Percentiles rank a stretch among this genome's conserved stretches.
These are phyloP conservation scores for Wickerhamiella galacta DNA, from an alignment of 805 yeast species.

Conservation along the genomic window DNA sequence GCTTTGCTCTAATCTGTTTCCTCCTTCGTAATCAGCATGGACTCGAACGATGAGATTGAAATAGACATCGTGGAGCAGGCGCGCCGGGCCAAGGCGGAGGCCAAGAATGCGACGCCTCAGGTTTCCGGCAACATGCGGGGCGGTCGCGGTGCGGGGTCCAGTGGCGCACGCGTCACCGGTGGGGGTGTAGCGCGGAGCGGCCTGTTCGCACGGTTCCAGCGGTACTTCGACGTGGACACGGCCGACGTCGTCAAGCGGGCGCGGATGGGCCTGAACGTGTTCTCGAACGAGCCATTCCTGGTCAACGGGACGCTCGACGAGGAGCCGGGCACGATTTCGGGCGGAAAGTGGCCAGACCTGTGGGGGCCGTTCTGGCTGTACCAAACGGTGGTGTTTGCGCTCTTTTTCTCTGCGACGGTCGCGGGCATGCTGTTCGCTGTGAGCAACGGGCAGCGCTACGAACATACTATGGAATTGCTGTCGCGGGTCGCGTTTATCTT, in stretches of 20 bases:
- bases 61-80: too few relatives aligned
- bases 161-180: too few relatives aligned
- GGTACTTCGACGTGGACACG: conserved; percentile 55
- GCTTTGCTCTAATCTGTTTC: too few relatives aligned
- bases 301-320: conserved; percentile 14
- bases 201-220: conserved; percentile 8
- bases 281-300: conserved; percentile 14
- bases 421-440: conserved; percentile 43
- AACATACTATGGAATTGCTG: conserved; percentile 43
- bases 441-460: conserved; percentile 31
- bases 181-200: background rate
- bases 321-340: conserved; percentile 18
- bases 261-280: conserved; percentile 42
- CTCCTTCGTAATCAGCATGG: too few relatives aligned
- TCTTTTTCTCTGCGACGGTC: conserved; percentile 62
- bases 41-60: too few relatives aligned
- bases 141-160: too few relatives aligned
- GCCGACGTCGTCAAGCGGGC: conserved; percentile 41
- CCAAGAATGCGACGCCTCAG: too few relatives aligned
- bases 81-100: too few relatives aligned
- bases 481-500: conserved; percentile 53
- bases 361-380: conserved; percentile 89
- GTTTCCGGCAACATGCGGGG: too few relatives aligned
- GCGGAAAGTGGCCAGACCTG: conserved; percentile 41
- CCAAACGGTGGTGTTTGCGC: conserved; percentile 55